Base-by-base conservation (phyloP, 805 yeast genomes). In the Soucietia sequanensis region DNA sequence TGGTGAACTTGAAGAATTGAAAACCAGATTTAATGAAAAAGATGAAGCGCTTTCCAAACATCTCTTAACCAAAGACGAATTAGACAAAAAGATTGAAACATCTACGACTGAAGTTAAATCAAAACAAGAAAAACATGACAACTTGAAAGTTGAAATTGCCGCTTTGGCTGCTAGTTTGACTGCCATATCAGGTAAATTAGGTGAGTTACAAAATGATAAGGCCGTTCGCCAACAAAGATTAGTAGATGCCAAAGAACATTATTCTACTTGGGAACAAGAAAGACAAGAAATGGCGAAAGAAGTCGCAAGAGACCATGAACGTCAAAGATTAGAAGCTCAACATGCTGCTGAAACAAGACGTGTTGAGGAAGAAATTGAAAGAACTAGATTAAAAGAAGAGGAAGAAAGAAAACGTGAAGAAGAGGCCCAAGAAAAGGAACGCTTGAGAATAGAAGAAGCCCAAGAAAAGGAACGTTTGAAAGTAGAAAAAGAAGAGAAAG, bases 121-220 rank as follows among this genome's bases (percentile, higher is more conserved):
- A 21, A 62, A 66, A 49, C 63, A 69, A 42, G 54, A 49, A n/a
- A 43, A 50, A 13, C 70, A 69, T 37, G 58, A 51, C 20, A 52
- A 50, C 21, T 56, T 75, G 37, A 45, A 56, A 6, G 62, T 61
- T 11, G 80, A 75, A 48, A 68, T 75, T 31, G 69, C 65, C 28
- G 55, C 60, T 13, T 57, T 76, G 41, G 62, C 65, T 23, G 54
- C 61, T 7, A 61, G 68, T 31, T 61, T 75, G 16, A 66, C 64
- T 28, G 69, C 72, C 2, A 76, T 70, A 47, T 56, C 68, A 17
- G 58, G 74, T 20, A 70, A 70, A 42, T 58, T 75, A 39, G 46
- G 56, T 10, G 39, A 54, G 22, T 59, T 75, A 46, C 53, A 54
- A 26, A 34, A 57, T 24, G 76, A 66, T 24, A 68, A 65, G 45